Percentiles rank a stretch among this genome's conserved stretches.
Evolutionary conservation across 495 filamentous ascomycete species (phyloP).

Genomic region (Tetracladium marchalianum): DNA sequence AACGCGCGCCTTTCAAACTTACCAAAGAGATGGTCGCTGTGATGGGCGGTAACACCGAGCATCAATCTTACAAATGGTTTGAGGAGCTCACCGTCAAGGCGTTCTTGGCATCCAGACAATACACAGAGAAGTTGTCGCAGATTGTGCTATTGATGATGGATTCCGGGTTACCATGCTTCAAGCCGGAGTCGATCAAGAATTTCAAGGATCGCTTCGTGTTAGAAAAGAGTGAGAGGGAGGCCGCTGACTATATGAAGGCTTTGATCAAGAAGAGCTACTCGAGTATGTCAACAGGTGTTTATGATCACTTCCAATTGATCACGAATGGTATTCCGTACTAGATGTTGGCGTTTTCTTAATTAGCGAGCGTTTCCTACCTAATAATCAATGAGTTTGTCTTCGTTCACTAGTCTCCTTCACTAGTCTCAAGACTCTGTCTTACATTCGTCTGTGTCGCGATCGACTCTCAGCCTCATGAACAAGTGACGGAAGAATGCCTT

Average conservation of each 20-base stretch:
- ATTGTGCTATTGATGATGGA: conserved; percentile 94
- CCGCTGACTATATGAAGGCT: conserved; percentile 86
- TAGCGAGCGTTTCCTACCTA: too few relatives aligned
- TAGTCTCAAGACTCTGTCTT: too few relatives aligned
- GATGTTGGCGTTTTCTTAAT: background rate
- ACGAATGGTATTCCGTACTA: conserved; percentile 95
- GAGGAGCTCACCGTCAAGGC: conserved; percentile 94
- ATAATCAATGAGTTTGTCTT: too few relatives aligned
- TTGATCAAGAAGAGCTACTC: conserved; percentile 79
- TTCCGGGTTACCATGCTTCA: conserved; percentile 94
- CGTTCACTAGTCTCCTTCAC: too few relatives aligned
- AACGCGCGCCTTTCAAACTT: conserved; percentile 96
- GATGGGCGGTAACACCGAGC: conserved; percentile 77
- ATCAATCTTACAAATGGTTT: conserved; percentile 90
- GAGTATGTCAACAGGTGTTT: conserved; percentile 81
- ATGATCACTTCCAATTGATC: conserved; percentile 93
- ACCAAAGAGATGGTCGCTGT: conserved; percentile 96
- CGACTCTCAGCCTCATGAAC: too few relatives aligned
- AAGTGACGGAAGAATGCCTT: too few relatives aligned
- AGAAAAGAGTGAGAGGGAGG: conserved; percentile 88
- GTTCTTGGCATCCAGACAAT: conserved; percentile 83
- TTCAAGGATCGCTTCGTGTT: conserved; percentile 90
- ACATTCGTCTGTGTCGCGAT: too few relatives aligned
- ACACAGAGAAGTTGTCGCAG: conserved; percentile 76
- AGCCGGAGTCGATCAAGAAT: conserved; percentile 85